These are phyloP conservation scores for Pisolithus marmoratus DNA, from an alignment of 768 basidiomycete species.

Conservation along the genomic window DNA sequence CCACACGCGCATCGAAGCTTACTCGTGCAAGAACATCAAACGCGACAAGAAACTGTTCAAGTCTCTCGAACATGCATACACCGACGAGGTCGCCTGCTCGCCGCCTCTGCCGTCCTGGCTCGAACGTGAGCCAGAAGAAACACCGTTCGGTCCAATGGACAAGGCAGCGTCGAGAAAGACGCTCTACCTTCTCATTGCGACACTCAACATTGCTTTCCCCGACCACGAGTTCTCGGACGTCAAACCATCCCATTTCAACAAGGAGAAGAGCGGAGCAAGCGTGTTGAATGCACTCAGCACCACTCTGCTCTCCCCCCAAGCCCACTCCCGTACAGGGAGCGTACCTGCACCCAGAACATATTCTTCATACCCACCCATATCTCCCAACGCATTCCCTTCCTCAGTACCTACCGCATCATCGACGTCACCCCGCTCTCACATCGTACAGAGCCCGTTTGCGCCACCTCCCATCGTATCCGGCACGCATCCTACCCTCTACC, in stretches of 20 bases:
- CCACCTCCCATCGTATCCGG: conserved; percentile 72
- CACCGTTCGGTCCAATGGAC: conserved; percentile 89
- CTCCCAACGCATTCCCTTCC: conserved; percentile 70
- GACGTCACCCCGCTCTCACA: conserved; percentile 60
- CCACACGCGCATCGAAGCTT: conserved; percentile 91
- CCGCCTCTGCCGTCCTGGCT: conserved; percentile 83
- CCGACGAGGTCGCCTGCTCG: conserved; percentile 69
- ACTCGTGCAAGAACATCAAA: conserved; percentile 96
- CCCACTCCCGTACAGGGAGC: conserved; percentile 38
- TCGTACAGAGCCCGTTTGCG: conserved; percentile 57
- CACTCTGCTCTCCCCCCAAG: conserved; percentile 68
- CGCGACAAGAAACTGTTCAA: conserved; percentile 97
- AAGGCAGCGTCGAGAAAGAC: conserved; percentile 83
- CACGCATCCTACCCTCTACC: conserved; percentile 85
- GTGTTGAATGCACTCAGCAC: conserved; percentile 84
- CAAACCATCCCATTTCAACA: conserved; percentile 82
- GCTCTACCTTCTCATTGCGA: conserved; percentile 92
- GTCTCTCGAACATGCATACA: conserved; percentile 81
- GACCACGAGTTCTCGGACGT: conserved; percentile 97
- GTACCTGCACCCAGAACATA: conserved; percentile 72
- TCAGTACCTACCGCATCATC: conserved; percentile 62
- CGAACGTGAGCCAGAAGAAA: conserved; percentile 63
- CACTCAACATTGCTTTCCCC: conserved; percentile 95
- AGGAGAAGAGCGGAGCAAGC: conserved; percentile 67
- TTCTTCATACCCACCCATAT: conserved; percentile 77